phyloP scores from a whole-genome alignment of 2,329 filamentous ascomycete species.

The Drechslerella dactyloides region DNA sequence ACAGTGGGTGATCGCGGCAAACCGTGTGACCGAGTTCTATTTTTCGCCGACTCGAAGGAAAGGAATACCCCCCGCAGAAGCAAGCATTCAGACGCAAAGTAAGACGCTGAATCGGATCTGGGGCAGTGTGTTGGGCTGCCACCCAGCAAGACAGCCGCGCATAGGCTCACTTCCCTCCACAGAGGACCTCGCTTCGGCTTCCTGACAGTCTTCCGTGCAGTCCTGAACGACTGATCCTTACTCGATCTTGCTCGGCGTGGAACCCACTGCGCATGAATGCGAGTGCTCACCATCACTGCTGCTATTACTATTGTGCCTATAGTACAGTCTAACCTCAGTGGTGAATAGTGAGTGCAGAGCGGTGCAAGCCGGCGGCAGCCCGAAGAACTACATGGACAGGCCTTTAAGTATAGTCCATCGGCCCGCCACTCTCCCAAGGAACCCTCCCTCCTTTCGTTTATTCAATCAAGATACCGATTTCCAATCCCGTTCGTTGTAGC shows the following conservation, averaged over 20 bases:
- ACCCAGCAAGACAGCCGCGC: not conserved
- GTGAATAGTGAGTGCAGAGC: not conserved
- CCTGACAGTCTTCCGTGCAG: not conserved
- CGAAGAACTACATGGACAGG: constrained; percentile 37
- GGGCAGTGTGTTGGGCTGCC: not conserved
- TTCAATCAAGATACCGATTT: constrained; percentile 38
- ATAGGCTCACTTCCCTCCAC: not conserved
- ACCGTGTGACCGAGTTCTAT: constrained; percentile 14
- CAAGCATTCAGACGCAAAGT: not conserved
- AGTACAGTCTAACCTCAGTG: not conserved
- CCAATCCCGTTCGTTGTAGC: constrained; percentile 38
- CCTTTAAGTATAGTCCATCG: constrained; percentile 50
- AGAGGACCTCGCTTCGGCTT: not conserved
- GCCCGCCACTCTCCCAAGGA: constrained; percentile 41
- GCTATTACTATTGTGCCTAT: constrained; percentile 5
- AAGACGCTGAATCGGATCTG: constrained; percentile 2
- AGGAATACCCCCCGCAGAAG: not conserved
- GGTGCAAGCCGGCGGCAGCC: constrained; percentile 18
- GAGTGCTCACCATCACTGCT: not conserved
- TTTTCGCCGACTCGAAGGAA: too few relatives aligned
- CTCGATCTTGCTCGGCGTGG: not conserved
- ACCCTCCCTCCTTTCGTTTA: constrained; percentile 30
- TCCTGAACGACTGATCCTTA: not conserved
- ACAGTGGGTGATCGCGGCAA: not conserved
- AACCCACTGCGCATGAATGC: not conserved